Evolutionary conservation across 257 asterid species (phyloP).

Genomic region (Lycium ferocissimum): DNA sequence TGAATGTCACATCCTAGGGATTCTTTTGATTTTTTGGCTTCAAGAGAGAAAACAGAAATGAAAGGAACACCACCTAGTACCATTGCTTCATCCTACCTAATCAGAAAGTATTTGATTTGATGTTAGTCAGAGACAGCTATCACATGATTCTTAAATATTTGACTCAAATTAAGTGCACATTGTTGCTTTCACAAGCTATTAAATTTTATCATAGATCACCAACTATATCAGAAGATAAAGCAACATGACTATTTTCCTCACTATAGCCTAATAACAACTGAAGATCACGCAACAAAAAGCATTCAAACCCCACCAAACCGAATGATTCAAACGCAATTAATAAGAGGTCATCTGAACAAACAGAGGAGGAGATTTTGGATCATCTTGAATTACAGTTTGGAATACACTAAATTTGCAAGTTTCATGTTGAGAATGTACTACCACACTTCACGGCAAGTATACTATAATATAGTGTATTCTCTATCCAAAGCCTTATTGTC

Average conservation of each 20-base stretch:
- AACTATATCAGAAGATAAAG: not conserved
- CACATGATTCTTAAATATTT: not conserved
- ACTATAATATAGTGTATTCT: not conserved
- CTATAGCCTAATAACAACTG: not conserved
- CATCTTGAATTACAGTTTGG: constrained; percentile 16
- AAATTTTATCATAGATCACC: not conserved
- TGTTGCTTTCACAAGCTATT: not conserved
- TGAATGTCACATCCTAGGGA: not conserved
- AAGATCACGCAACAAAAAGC: not conserved
- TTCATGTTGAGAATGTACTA: not conserved
- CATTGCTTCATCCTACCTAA: not conserved
- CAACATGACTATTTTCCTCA: not conserved
- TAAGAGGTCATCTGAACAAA: not conserved
- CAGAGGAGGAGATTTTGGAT: constrained; percentile 12
- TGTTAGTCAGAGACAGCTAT: constrained; percentile 4
- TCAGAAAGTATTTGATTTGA: not conserved
- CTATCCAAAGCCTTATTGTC: not conserved
- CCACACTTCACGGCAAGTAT: not conserved
- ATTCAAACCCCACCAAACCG: not conserved
- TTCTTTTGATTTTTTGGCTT: constrained; percentile 13
- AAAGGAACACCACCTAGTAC: constrained; percentile 4
- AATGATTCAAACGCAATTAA: not conserved
- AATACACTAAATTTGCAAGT: not conserved
- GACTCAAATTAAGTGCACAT: not conserved
- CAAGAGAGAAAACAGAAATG: not conserved